phyloP scores from a whole-genome alignment of 1,284 basidiomycete species.

The Ustilago trichophora region DNA sequence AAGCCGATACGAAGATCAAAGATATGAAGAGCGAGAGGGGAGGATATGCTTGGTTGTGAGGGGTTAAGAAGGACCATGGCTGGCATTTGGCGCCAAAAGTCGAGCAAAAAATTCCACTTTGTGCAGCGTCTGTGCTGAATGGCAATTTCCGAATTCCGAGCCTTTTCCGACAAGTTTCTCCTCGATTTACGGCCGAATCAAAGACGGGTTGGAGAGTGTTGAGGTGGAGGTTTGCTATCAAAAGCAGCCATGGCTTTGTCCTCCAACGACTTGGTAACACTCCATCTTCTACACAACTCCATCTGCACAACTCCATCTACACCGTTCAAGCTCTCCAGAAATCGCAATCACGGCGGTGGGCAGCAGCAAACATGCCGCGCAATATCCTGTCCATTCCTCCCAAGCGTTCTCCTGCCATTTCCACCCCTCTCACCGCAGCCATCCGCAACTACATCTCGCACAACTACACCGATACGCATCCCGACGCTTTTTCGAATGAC shows the following conservation, averaged over 20 bases:
- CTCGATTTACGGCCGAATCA: conserved; percentile 9
- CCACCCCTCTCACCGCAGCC: conserved; percentile 62
- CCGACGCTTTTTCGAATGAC: conserved; percentile 86
- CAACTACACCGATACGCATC: conserved; percentile 79
- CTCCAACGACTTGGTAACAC: no score
- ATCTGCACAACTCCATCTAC: no score
- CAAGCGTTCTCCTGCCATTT: conserved; percentile 46
- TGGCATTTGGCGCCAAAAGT: background rate
- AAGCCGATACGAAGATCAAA: no score
- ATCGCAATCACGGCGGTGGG: background rate
- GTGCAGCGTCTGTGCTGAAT: conserved; percentile 14
- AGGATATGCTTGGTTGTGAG: no score
- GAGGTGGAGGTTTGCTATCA: conserved; percentile 44
- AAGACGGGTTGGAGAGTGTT: conserved; percentile 5
- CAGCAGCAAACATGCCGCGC: conserved; percentile 33
- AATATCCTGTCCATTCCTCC: conserved; percentile 59
- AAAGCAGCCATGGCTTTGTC: no score
- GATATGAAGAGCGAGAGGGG: no score
- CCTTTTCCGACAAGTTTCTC: background rate
- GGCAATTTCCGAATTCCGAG: conserved; percentile 11
- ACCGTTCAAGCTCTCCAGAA: no score
- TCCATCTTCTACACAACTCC: no score
- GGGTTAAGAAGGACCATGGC: no score
- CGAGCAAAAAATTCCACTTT: conserved; percentile 5
- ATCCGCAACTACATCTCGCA: conserved; percentile 77